Conservation (phyloP, 179 eudicot genomes). For the Silene vulgaris region DNA sequence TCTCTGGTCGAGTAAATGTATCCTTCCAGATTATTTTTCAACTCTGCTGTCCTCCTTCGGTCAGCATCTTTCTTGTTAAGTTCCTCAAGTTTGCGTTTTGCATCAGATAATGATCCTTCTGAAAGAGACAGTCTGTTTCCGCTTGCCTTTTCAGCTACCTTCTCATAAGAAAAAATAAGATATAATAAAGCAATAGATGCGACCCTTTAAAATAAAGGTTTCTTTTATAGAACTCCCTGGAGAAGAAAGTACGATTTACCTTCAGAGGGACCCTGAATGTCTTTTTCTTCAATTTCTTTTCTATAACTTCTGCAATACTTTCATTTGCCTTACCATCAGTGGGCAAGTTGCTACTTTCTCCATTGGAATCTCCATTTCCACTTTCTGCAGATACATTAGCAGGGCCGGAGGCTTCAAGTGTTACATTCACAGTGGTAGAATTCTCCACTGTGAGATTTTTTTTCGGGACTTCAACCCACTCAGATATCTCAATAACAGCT, state of each 20-base stretch:
- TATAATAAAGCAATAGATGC: neutral
- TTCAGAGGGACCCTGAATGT: slow-evolving; percentile 86
- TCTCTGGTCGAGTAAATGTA: slow-evolving; percentile 83
- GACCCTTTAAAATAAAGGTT: neutral
- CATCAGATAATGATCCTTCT: slow-evolving; percentile 56
- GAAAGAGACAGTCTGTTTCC: slow-evolving; percentile 66
- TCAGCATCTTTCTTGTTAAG: slow-evolving; percentile 83
- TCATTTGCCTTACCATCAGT: slow-evolving; percentile 41
- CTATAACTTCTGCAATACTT: slow-evolving; percentile 41
- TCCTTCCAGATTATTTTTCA: slow-evolving; percentile 79
- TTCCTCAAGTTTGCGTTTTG: slow-evolving; percentile 59
- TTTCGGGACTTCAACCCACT: slow-evolving; percentile 92
- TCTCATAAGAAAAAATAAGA: slow-evolving; percentile 21
- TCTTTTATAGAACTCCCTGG: neutral
- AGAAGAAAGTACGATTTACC: slow-evolving; percentile 33
- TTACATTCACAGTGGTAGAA: slow-evolving; percentile 49
- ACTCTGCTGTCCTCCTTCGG: slow-evolving; percentile 80
- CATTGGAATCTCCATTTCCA: slow-evolving; percentile 41
- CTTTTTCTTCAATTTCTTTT: slow-evolving; percentile 82
- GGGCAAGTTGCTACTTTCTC: slow-evolving; percentile 41
- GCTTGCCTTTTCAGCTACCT: slow-evolving; percentile 71
- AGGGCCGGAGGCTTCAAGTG: slow-evolving; percentile 42
- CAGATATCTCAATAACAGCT: slow-evolving; percentile 83
- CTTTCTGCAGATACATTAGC: slow-evolving; percentile 46
- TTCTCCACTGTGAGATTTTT: slow-evolving; percentile 69